Conservation (phyloP, 2,329 filamentous ascomycete species). For the Cladophialophora psammophila region DNA sequence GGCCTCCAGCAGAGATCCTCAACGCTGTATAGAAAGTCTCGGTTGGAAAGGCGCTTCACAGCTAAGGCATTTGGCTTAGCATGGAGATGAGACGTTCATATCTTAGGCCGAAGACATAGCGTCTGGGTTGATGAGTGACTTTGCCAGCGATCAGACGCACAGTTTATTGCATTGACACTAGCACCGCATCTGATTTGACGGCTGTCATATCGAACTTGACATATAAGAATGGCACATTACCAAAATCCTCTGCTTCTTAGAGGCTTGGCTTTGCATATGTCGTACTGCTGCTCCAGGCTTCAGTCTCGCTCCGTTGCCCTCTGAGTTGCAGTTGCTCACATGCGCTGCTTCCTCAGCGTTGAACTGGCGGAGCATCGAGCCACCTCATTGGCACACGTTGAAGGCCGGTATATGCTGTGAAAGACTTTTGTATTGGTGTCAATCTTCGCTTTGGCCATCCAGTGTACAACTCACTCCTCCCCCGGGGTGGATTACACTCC, state of each 20-base stretch:
- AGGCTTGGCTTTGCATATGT: slow-evolving; percentile 8
- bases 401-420: slow-evolving; percentile 12
- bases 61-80: neutral
- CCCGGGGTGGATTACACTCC: slow-evolving; percentile 25
- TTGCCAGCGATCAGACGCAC: neutral
- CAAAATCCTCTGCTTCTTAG: neutral
- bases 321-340: slow-evolving; percentile 9
- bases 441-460: slow-evolving; percentile 15
- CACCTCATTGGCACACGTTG: neutral
- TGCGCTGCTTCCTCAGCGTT: neutral
- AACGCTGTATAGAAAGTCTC: neutral
- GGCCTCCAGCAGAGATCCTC: neutral
- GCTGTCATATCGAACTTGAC: slow-evolving; percentile 32
- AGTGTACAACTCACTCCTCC: slow-evolving; percentile 28
- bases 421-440: slow-evolving; percentile 15
- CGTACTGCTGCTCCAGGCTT: neutral
- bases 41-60: neutral
- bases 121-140: neutral
- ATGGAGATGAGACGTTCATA: neutral
- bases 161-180: slow-evolving; percentile 1
- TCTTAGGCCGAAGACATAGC: neutral
- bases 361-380: neutral
- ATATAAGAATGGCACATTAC: slow-evolving; percentile 8
- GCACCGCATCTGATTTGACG: slow-evolving; percentile 28
- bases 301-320: slow-evolving; percentile 5